phyloP scores from a whole-genome alignment of 805 yeast species.

The Nadsonia fulvescens region DNA sequence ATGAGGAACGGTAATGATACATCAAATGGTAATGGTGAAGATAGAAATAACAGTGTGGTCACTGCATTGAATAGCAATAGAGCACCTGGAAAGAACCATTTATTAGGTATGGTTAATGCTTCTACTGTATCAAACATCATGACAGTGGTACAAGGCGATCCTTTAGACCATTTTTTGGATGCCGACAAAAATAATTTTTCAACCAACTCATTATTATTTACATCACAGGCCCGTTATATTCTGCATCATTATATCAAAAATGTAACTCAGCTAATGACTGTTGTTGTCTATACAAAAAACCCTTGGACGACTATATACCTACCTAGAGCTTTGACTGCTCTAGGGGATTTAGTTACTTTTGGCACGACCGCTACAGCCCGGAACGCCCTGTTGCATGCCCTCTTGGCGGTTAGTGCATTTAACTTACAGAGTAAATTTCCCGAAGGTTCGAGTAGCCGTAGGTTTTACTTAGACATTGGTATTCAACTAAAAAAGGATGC shows the following conservation, averaged over 20 bases:
- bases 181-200: conserved; percentile 5
- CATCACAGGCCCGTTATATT: conserved; percentile 46
- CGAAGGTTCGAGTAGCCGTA: conserved; percentile 49
- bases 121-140: too few relatives aligned
- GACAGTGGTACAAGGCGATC: too few relatives aligned
- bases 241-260: conserved; percentile 53
- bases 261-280: conserved; percentile 68
- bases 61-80: too few relatives aligned
- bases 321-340: conserved; percentile 64
- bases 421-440: conserved; percentile 57
- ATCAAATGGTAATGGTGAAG: too few relatives aligned
- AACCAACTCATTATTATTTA: conserved; percentile 8
- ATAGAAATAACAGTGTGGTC: too few relatives aligned
- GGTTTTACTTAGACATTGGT: conserved; percentile 54
- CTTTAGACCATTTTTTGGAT: too few relatives aligned
- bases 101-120: too few relatives aligned
- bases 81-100: too few relatives aligned
- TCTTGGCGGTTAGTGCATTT: conserved; percentile 68
- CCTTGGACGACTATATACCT: conserved; percentile 83
- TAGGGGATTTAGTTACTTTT: conserved; percentile 60
- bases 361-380: conserved; percentile 64
- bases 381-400: conserved; percentile 59
- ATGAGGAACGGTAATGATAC: too few relatives aligned
- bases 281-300: conserved; percentile 49
- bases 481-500: conserved; percentile 63